phyloP scores from a whole-genome alignment of 2,329 filamentous ascomycete species.

The Fusarium palustre region DNA sequence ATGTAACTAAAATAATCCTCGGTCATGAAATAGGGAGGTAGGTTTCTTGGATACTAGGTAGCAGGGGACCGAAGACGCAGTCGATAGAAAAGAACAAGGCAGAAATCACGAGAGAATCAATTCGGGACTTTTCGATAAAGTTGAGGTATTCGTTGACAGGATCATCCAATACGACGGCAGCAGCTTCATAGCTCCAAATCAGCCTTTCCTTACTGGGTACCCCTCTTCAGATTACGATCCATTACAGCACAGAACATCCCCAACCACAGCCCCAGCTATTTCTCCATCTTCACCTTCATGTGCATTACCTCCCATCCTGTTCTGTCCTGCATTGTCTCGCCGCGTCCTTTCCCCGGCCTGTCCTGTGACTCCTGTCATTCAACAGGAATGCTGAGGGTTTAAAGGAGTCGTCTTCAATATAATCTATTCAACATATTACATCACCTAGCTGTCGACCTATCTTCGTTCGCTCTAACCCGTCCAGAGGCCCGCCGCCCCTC shows the following conservation, averaged over 20 bases:
- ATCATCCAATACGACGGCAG: constrained; percentile 9
- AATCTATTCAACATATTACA: neutral
- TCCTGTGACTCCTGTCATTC: neutral
- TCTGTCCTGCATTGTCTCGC: constrained; percentile 8
- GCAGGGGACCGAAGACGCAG: constrained; percentile 3
- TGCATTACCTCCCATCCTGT: neutral
- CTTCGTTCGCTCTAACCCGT: constrained; percentile 9
- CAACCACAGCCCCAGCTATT: constrained; percentile 38
- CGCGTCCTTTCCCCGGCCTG: constrained; percentile 2
- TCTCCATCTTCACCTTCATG: constrained; percentile 28
- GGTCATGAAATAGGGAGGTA: neutral
- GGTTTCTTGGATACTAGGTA: neutral
- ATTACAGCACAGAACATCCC: constrained; percentile 10
- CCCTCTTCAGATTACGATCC: constrained; percentile 18
- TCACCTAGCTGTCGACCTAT: neutral
- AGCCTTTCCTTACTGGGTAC: constrained; percentile 36
- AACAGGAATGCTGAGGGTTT: constrained; percentile 20
- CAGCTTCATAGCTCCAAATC: constrained; percentile 33
- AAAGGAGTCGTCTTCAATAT: constrained; percentile 21
- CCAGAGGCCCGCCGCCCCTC: constrained; percentile 30
- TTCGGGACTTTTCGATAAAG: neutral
- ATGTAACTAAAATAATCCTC: neutral
- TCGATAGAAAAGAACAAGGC: neutral
- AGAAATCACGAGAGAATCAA: neutral
- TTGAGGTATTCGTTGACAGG: neutral